Base-by-base conservation (phyloP, 2,329 filamentous ascomycete species). In the Emergomyces africanus region DNA sequence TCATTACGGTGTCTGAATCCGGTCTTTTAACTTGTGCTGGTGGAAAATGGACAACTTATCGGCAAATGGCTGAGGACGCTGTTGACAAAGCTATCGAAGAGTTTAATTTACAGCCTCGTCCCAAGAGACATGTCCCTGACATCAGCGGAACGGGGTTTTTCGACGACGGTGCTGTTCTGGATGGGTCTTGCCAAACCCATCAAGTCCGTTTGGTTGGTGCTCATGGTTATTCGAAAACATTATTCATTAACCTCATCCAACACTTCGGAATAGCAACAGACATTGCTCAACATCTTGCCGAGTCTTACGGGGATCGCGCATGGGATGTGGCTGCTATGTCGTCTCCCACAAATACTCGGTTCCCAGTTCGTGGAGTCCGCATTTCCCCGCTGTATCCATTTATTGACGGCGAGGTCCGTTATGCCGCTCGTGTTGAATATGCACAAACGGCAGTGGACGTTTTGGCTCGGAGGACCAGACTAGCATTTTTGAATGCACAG, bases 221-320 rank as follows among this genome's bases (percentile, higher is more conserved):
- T 12, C 90, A 95, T 71, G 89, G 90, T 58, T 95, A 86, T 77
- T 90, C 86, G 73, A 90, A 90, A 74, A 89, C 90, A 1, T 83
- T 96, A 28, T 96, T 96, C 77, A 96, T 96, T 79, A 91, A 92
- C 73, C 78, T 96, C 41, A 94, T 96, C 69, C 90, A 96, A 73
- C 89, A 95, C 75, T 96, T 89, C 70, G 90, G 90, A 63, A 77
- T 96, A 59, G 91, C 96, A 74, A 95, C 89, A 20, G 90, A 95
- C 66, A 89, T 96, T 23, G 91, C 91, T 50, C 88, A 90, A 75
- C 90, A 96, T 74, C 80, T 96, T 39, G 87, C 87, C 15, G 83
- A 88, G 69, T 88, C 89, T 59, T 97, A 96, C 70, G 91, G 92
- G 65, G 91, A 96, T 74, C 84, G 91, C 60, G 90, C 91, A 23